Evolutionary conservation across 306 rosid species (phyloP).

Genomic region (Senna tora): DNA sequence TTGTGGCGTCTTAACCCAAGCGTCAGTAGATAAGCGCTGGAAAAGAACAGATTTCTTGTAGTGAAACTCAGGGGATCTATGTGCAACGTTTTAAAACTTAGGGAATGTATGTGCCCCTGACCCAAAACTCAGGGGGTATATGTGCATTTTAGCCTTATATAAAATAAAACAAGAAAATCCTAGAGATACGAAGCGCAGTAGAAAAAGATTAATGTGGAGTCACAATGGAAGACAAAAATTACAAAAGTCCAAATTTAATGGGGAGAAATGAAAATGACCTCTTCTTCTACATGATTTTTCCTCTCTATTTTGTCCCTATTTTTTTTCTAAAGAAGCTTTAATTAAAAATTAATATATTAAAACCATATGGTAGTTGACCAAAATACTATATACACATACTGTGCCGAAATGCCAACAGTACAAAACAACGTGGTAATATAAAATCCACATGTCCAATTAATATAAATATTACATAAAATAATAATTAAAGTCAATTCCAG

Average conservation of each 20-base stretch:
- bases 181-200: not conserved
- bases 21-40: too few relatives aligned
- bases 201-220: not conserved
- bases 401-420: constrained; percentile 41
- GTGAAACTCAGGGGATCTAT: too few relatives aligned
- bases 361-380: constrained; percentile 15
- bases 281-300: not conserved
- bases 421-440: constrained; percentile 25
- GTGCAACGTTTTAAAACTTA: too few relatives aligned
- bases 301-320: not conserved
- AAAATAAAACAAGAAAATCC: not conserved
- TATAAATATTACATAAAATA: not conserved
- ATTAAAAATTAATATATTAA: constrained; percentile 1
- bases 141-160: not conserved
- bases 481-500: constrained; percentile 3
- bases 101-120: too few relatives aligned
- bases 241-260: constrained; percentile 23
- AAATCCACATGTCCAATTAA: not conserved
- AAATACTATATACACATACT: not conserved
- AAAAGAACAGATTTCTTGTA: too few relatives aligned
- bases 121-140: too few relatives aligned
- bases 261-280: constrained; percentile 14
- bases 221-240: constrained; percentile 5
- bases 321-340: constrained; percentile 7
- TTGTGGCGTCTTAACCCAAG: too few relatives aligned